A percentile compares a stretch with the other conserved stretches of the same genome.
phyloP scores from a whole-genome alignment of 2,329 filamentous ascomycete genomes.

The Pyrenophora teres region DNA sequence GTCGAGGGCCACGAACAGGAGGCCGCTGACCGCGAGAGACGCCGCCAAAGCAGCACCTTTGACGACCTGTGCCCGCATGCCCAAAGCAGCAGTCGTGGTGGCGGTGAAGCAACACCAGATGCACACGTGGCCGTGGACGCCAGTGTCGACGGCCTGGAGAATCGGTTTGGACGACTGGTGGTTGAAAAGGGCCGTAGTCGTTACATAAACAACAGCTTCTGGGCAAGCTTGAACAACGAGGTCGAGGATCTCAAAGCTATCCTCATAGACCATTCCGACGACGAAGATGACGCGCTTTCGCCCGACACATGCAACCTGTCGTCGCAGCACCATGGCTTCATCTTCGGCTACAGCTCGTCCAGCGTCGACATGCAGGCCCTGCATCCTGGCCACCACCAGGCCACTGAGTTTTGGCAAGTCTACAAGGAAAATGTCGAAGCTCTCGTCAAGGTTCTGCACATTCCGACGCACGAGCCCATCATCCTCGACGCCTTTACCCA shows the following conservation, averaged over 20 bases:
- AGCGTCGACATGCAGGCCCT: slow-evolving; percentile 67
- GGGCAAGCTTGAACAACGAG: slow-evolving; percentile 76
- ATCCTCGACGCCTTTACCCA: slow-evolving; percentile 66
- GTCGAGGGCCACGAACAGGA: slow-evolving; percentile 46
- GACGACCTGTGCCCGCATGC: slow-evolving; percentile 13
- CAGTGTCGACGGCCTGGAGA: slow-evolving; percentile 50
- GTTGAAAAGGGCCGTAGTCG: slow-evolving; percentile 71
- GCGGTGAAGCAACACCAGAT: not conserved
- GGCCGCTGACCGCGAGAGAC: slow-evolving; percentile 33
- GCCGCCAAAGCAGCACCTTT: slow-evolving; percentile 17
- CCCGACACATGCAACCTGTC: slow-evolving; percentile 41
- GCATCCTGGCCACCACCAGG: slow-evolving; percentile 67
- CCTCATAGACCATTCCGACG: slow-evolving; percentile 64
- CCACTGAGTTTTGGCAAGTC: slow-evolving; percentile 70
- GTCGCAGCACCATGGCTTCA: slow-evolving; percentile 70
- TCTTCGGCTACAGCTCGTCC: slow-evolving; percentile 74
- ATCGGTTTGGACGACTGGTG: slow-evolving; percentile 69
- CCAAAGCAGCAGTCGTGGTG: not conserved
- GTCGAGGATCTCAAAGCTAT: slow-evolving; percentile 68
- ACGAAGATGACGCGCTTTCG: slow-evolving; percentile 61
- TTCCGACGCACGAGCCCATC: slow-evolving; percentile 66
- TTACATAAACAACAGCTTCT: slow-evolving; percentile 78
- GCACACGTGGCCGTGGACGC: slow-evolving; percentile 36
- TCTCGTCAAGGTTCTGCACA: slow-evolving; percentile 71
- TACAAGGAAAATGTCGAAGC: slow-evolving; percentile 77